phyloP scores from a whole-genome alignment of 1,284 basidiomycete genomes.

The Austroboletus rostrupii region DNA sequence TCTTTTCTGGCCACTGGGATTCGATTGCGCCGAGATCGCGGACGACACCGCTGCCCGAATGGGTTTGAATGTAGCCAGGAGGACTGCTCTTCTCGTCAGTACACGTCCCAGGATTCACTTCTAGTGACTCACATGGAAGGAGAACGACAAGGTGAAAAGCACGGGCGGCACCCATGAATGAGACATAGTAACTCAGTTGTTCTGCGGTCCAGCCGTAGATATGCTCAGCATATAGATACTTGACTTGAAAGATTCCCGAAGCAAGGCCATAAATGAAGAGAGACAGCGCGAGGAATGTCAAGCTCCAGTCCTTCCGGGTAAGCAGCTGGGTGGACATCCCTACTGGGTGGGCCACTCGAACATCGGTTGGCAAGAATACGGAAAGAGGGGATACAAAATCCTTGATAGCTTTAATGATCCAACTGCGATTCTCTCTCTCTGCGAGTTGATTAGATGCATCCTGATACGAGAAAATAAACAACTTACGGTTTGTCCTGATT shows the following conservation, averaged over 20 bases:
- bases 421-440: constrained; percentile 10
- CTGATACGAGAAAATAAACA: not conserved
- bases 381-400: constrained; percentile 47
- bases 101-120: not conserved
- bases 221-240: constrained; percentile 58
- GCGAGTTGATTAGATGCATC: not conserved
- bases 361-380: constrained; percentile 50
- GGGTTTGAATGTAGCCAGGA: constrained; percentile 47
- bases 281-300: constrained; percentile 48
- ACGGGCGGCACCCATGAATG: constrained; percentile 47
- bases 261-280: constrained; percentile 46
- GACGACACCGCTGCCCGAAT: constrained; percentile 26
- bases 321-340: constrained; percentile 12
- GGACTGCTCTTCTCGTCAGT: constrained; percentile 31
- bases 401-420: constrained; percentile 24
- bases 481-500: constrained; percentile 8
- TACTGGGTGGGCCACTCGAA: constrained; percentile 27
- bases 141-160: constrained; percentile 51
- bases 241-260: constrained; percentile 55
- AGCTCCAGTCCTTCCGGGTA: constrained; percentile 50
- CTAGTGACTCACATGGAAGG: constrained; percentile 46
- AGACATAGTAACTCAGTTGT: constrained; percentile 63
- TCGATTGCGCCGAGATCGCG: constrained; percentile 6
- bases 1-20: constrained; percentile 16
- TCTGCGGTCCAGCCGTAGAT: constrained; percentile 56